A percentile compares a stretch with the other conserved stretches of the same genome.
Conservation (phyloP, 768 basidiomycete genomes). For the Suillus subaureus region DNA sequence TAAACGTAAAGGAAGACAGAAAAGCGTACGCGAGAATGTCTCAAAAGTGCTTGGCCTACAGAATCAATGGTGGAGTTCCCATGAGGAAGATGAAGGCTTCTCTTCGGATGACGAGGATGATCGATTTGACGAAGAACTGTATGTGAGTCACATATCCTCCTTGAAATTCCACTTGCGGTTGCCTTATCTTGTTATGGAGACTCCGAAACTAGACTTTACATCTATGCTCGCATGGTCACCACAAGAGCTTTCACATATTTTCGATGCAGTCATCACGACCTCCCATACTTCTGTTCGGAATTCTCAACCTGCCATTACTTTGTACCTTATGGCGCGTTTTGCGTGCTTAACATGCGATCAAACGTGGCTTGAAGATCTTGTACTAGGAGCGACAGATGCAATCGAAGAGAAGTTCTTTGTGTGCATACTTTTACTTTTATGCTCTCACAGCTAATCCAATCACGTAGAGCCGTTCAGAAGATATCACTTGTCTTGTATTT, state of each 20-base stretch:
- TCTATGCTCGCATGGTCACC: slow-evolving; percentile 96
- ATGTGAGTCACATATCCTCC: slow-evolving; percentile 37
- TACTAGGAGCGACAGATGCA: slow-evolving; percentile 87
- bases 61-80: slow-evolving; percentile 66
- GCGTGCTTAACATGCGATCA: slow-evolving; percentile 91
- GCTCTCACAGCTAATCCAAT: slow-evolving; percentile 15
- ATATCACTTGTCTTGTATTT: slow-evolving; percentile 84
- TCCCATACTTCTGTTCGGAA: slow-evolving; percentile 73
- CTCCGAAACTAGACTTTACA: slow-evolving; percentile 73
- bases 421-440: slow-evolving; percentile 33
- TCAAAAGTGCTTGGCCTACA: slow-evolving; percentile 57
- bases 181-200: slow-evolving; percentile 44
- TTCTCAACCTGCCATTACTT: slow-evolving; percentile 84
- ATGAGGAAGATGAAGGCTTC: slow-evolving; percentile 44
- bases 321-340: slow-evolving; percentile 91
- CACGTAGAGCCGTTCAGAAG: slow-evolving; percentile 75
- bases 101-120: slow-evolving; percentile 47
- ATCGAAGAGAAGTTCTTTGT: slow-evolving; percentile 95
- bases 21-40: slow-evolving; percentile 59
- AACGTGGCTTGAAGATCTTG: slow-evolving; percentile 89
- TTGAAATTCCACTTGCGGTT: slow-evolving; percentile 7
- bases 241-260: slow-evolving; percentile 70
- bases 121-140: slow-evolving; percentile 50
- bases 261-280: slow-evolving; percentile 80
- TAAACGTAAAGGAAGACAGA: slow-evolving; percentile 55